phyloP scores from a whole-genome alignment of 495 filamentous ascomycete species.

The Penicillium roqueforti region DNA sequence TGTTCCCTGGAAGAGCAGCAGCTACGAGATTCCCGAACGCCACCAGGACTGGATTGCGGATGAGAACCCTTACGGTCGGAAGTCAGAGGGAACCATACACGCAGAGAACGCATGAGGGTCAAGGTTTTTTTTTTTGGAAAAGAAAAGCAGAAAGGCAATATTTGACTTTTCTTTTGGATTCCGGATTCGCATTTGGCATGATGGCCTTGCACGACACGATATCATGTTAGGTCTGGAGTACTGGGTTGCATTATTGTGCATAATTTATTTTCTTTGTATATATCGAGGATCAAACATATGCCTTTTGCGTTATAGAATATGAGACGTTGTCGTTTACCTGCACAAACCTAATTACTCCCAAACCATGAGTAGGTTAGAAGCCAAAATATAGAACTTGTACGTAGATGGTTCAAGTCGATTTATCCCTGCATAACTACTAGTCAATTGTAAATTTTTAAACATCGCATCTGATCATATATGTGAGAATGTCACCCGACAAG shows the following conservation, averaged over 20 bases:
- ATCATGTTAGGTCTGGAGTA: slow-evolving; percentile 13
- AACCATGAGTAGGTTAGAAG: not conserved
- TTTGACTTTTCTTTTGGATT: not conserved
- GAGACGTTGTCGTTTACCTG: not conserved
- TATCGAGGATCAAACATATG: not conserved
- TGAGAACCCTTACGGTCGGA: slow-evolving; percentile 15
- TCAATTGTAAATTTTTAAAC: not conserved
- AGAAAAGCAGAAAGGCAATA: not conserved
- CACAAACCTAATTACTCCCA: not conserved
- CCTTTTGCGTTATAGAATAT: slow-evolving; percentile 33
- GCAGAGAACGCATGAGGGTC: slow-evolving; percentile 30
- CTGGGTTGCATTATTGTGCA: not conserved
- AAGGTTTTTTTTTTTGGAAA: not conserved
- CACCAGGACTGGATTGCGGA: slow-evolving; percentile 16
- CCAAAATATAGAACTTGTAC: no score
- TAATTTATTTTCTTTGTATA: slow-evolving; percentile 5
- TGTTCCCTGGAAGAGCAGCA: slow-evolving; percentile 56
- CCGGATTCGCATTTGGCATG: slow-evolving; percentile 2
- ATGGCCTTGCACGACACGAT: slow-evolving; percentile 10
- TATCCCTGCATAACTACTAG: no score
- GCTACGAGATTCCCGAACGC: slow-evolving; percentile 34
- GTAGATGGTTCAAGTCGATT: no score
- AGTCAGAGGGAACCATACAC: slow-evolving; percentile 25
- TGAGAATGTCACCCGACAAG: not conserved
- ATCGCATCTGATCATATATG: not conserved